Conservation (phyloP, 805 yeast genomes). For the Zygoascus ofunaensis region DNA sequence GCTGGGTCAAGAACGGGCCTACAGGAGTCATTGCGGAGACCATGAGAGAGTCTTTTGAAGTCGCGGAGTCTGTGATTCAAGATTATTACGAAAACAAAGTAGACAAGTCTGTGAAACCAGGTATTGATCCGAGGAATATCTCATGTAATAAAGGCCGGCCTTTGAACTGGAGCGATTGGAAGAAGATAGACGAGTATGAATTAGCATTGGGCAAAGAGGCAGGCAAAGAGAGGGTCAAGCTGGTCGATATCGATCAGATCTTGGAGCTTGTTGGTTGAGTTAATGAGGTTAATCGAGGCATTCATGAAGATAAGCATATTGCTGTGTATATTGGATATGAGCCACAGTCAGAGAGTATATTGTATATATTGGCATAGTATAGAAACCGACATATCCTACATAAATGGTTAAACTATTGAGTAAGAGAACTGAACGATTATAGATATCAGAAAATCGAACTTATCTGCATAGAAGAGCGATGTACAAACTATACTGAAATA, state of each 20-base stretch:
- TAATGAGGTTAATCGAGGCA: no score
- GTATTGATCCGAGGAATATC: slow-evolving; percentile 19
- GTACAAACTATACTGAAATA: no score
- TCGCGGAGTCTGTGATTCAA: slow-evolving; percentile 54
- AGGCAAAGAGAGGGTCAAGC: slow-evolving; percentile 53
- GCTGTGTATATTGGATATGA: no score
- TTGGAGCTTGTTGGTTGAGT: not conserved
- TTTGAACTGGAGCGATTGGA: slow-evolving; percentile 64
- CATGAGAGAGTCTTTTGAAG: slow-evolving; percentile 71
- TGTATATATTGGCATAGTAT: no score
- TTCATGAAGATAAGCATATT: no score
- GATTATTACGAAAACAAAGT: slow-evolving; percentile 38
- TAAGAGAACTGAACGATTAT: no score
- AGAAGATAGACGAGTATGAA: slow-evolving; percentile 46
- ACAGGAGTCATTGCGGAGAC: slow-evolving; percentile 87
- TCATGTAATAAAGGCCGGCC: slow-evolving; percentile 17
- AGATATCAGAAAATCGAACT: not conserved
- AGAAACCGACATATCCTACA: no score
- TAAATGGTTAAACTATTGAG: no score
- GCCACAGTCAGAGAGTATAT: no score
- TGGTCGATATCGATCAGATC: slow-evolving; percentile 30
- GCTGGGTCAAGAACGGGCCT: slow-evolving; percentile 87
- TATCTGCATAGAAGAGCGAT: not conserved
- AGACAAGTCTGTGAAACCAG: slow-evolving; percentile 21
- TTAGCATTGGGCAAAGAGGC: slow-evolving; percentile 35